Evolutionary conservation across 2,329 filamentous ascomycete species (phyloP).

Genomic region (Huntiella decipiens): DNA sequence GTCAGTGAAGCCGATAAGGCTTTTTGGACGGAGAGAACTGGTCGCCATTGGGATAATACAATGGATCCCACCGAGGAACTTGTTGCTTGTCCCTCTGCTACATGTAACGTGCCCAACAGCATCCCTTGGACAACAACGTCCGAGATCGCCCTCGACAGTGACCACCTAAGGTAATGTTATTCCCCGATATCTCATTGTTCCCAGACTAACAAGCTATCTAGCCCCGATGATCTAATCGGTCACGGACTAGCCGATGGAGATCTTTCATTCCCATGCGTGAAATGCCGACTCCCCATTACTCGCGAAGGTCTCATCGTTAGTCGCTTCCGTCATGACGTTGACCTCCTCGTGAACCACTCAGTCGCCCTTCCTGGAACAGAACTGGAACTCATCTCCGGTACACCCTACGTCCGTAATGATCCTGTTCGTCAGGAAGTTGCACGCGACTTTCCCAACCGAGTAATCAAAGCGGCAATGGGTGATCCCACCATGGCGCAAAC

Average conservation of each 20-base stretch:
- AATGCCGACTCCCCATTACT: conserved; percentile 30
- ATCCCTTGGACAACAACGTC: conserved; percentile 42
- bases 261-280: conserved; percentile 30
- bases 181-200: background rate
- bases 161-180: background rate
- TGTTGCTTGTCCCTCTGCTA: conserved; percentile 30
- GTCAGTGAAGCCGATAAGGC: conserved; percentile 23
- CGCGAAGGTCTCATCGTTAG: conserved; percentile 40
- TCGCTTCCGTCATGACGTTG: conserved; percentile 41
- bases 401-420: conserved; percentile 18
- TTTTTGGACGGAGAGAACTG: conserved; percentile 28
- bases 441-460: conserved; percentile 34
- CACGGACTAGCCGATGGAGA: conserved; percentile 41
- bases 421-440: conserved; percentile 1
- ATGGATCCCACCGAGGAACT: conserved; percentile 29
- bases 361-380: conserved; percentile 51
- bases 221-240: conserved; percentile 20
- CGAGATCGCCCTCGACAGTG: conserved; percentile 14
- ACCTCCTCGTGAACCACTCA: conserved; percentile 25
- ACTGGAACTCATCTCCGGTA: conserved; percentile 32
- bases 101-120: conserved; percentile 24
- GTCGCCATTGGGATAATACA: conserved; percentile 38
- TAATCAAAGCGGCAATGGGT: background rate
- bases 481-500: background rate
- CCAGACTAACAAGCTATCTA: background rate